A percentile compares a stretch with the other conserved stretches of the same genome.
Evolutionary conservation across 768 basidiomycete species (phyloP).

Genomic region (Cyclocybe aegerita): DNA sequence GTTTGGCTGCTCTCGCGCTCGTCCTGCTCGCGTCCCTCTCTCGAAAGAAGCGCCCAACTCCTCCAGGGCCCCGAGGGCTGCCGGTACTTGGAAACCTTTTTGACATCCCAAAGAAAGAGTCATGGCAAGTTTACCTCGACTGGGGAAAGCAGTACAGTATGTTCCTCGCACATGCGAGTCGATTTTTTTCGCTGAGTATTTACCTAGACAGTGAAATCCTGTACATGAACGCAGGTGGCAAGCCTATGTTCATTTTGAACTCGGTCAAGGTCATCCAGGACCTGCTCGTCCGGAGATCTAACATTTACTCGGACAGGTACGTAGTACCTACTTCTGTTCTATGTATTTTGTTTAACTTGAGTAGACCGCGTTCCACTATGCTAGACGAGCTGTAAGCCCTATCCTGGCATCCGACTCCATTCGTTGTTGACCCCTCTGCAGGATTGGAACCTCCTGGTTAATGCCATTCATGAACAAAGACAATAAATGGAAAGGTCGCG

Average conservation of each 20-base stretch:
- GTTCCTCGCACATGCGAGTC: background rate
- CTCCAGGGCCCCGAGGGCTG: slow-evolving; percentile 1
- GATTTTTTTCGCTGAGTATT: background rate
- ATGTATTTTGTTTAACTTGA: too few relatives aligned
- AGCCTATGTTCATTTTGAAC: slow-evolving; percentile 4
- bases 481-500: slow-evolving; percentile 1
- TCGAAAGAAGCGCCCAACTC: background rate
- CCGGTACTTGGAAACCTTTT: slow-evolving; percentile 7
- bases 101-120: slow-evolving; percentile 5
- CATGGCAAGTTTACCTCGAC: slow-evolving; percentile 4
- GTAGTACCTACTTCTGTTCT: too few relatives aligned
- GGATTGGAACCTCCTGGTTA: slow-evolving; percentile 2
- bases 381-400: slow-evolving; percentile 3
- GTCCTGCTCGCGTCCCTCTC: background rate
- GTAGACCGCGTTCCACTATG: slow-evolving; percentile 3
- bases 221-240: slow-evolving; percentile 1
- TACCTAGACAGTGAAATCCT: slow-evolving; percentile 2
- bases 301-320: slow-evolving; percentile 5
- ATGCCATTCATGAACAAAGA: slow-evolving; percentile 5
- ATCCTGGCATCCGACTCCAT: background rate
- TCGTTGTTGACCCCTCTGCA: background rate
- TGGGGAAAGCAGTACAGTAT: slow-evolving; percentile 2
- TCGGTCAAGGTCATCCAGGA: slow-evolving; percentile 1
- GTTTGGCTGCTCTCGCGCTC: background rate
- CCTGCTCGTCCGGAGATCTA: slow-evolving; percentile 1